Evolutionary conservation across 164 flowering plant species (phyloP), one percentile per base, ranked within the genome.

Genomic region (Vitis rupestris): DNA sequence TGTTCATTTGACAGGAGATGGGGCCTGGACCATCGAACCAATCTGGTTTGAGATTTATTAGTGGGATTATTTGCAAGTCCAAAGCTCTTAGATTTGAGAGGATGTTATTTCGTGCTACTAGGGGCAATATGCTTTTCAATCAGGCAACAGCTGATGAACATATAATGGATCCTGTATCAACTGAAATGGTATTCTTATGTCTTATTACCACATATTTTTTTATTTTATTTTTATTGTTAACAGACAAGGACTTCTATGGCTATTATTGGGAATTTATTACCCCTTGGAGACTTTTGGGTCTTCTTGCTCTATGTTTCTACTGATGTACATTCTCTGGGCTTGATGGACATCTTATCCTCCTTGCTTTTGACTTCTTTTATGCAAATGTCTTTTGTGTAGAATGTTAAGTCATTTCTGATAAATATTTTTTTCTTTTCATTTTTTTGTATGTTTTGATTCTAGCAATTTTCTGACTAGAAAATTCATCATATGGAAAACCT

Each of bases 41-140:
- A 73, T 81, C 98, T 81, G 96, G 95, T 67, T 82, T 95, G 70
- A 88, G 91, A 82, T 95, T 90, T 82, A 82, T 95, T 50, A 84
- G 98, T 83, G 99, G 99, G 49, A 91, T 95, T 53, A 89, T 95
- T 59, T 85, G 86, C 69, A 84, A 85, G 73, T 78, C 93, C 70
- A 95, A 95, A 81, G 84, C 71, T 79, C 81, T 87, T 69, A 88
- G 82, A 75, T 96, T 96, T 83, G 97, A 96, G 79, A 90, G 98
- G 83, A 96, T 96, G 88, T 72, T 96, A 69, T 96, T 93, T 75
- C 97, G 99, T 74, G 96, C 97, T 63, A 96, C 98, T 70, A 88
- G 99, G 76, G 99, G 99, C 69, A 96, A 96, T 77, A 89, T 93
- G 97, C 88, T 91, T 80, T 96, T 96, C 78, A 91, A 96, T 78